phyloP scores from a whole-genome alignment of 768 basidiomycete species.

The Lactifluus echinatus region DNA sequence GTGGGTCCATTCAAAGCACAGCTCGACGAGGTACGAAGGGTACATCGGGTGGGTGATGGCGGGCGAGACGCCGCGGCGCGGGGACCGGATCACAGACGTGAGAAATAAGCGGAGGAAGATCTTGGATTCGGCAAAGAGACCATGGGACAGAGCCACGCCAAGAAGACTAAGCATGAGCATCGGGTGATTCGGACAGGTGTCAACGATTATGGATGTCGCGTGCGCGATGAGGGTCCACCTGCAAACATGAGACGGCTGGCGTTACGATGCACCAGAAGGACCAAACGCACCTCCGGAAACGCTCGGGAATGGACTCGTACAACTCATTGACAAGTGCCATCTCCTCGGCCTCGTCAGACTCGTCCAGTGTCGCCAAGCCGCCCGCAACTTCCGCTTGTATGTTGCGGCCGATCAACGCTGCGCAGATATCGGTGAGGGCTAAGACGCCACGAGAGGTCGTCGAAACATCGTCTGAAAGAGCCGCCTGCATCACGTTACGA shows the following conservation, averaged over 20 bases:
- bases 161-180: constrained; percentile 43
- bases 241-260: not conserved
- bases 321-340: constrained; percentile 30
- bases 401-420: constrained; percentile 38
- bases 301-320: constrained; percentile 45
- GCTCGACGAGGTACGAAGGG: constrained; percentile 15
- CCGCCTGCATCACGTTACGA: constrained; percentile 39
- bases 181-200: constrained; percentile 37
- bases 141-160: constrained; percentile 39
- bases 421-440: constrained; percentile 40
- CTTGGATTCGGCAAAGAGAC: constrained; percentile 36
- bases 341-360: constrained; percentile 24
- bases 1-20: constrained; percentile 10
- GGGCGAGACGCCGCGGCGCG: constrained; percentile 4
- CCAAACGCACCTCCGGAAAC: constrained; percentile 40
- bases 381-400: constrained; percentile 29
- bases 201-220: constrained; percentile 41
- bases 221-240: constrained; percentile 47
- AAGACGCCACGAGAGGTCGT: constrained; percentile 21
- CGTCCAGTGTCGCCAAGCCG: constrained; percentile 19
- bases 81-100: constrained; percentile 29
- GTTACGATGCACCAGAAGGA: not conserved
- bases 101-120: constrained; percentile 37
- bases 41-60: constrained; percentile 13
- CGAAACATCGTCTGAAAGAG: constrained; percentile 18